Conservation (phyloP, 1,139 yeast species). For the Pichia sp. region DNA sequence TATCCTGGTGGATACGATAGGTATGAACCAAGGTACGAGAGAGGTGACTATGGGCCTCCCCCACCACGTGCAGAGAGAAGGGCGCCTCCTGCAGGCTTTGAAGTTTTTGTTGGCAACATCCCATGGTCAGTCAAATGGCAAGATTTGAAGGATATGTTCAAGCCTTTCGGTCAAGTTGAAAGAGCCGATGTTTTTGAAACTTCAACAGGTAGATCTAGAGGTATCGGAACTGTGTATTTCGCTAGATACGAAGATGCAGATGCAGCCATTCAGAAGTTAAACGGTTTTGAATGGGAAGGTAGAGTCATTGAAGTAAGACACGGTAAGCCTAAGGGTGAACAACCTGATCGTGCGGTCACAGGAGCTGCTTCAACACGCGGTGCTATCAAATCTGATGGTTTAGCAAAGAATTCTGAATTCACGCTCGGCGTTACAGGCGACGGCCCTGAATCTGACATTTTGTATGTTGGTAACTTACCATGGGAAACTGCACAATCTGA, state of each 20-base stretch:
- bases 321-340: constrained; percentile 61
- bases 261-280: constrained; percentile 53
- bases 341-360: constrained; percentile 12
- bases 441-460: constrained; percentile 59
- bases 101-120: constrained; percentile 74
- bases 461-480: constrained; percentile 76
- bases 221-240: constrained; percentile 74
- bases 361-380: constrained; percentile 9
- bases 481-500: constrained; percentile 84
- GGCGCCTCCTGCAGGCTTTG: constrained; percentile 37
- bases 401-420: constrained; percentile 42
- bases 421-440: constrained; percentile 56
- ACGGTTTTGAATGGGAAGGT: constrained; percentile 65
- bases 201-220: constrained; percentile 72
- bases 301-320: constrained; percentile 62
- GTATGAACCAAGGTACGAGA: constrained; percentile 9
- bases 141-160: constrained; percentile 76
- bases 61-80: constrained; percentile 4
- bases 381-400: constrained; percentile 14
- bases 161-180: constrained; percentile 64
- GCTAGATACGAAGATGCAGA: constrained; percentile 52
- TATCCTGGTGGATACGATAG: constrained; percentile 5
- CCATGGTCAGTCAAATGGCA: constrained; percentile 83
- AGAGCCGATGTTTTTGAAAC: constrained; percentile 76
- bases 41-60: constrained; percentile 2